Evolutionary conservation across 306 rosid genomes (phyloP).

Genomic region (Delonix regia): DNA sequence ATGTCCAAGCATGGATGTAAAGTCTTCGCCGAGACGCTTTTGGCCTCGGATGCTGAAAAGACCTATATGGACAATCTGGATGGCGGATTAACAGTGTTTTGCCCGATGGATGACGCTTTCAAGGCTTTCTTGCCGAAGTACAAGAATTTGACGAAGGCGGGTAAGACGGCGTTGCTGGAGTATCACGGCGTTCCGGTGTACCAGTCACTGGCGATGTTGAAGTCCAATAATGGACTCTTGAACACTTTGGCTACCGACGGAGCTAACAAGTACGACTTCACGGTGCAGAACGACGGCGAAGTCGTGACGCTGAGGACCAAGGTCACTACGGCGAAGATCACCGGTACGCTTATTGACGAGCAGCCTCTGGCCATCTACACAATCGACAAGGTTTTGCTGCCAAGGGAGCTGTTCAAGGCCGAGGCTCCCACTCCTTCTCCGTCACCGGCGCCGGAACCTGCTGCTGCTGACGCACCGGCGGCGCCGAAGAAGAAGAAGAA

Average conservation of each 20-base stretch:
- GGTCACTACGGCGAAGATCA: slow-evolving; percentile 63
- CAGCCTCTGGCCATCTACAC: slow-evolving; percentile 66
- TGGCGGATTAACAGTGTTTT: slow-evolving; percentile 78
- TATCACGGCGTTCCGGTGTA: slow-evolving; percentile 77
- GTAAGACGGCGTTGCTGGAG: slow-evolving; percentile 60
- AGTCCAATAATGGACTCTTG: slow-evolving; percentile 65
- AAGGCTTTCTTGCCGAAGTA: slow-evolving; percentile 63
- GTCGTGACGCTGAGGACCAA: slow-evolving; percentile 63
- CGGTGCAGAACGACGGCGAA: slow-evolving; percentile 84
- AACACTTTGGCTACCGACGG: slow-evolving; percentile 91
- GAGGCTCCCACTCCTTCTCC: slow-evolving; percentile 57
- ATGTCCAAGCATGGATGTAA: slow-evolving; percentile 83
- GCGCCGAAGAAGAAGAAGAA: slow-evolving; percentile 45
- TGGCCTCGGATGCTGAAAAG: slow-evolving; percentile 40
- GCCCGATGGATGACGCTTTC: slow-evolving; percentile 74
- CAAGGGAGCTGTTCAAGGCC: slow-evolving; percentile 68
- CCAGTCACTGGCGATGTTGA: slow-evolving; percentile 55
- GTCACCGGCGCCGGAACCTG: slow-evolving; percentile 59
- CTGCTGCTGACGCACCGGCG: slow-evolving; percentile 59
- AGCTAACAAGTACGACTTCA: slow-evolving; percentile 65
- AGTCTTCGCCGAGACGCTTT: slow-evolving; percentile 65
- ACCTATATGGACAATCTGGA: slow-evolving; percentile 50
- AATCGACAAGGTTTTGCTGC: slow-evolving; percentile 65
- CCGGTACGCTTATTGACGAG: slow-evolving; percentile 67
- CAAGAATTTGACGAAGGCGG: slow-evolving; percentile 66